Percentiles rank a stretch among this genome's conserved stretches.
Evolutionary conservation across 2,329 filamentous ascomycete species (phyloP).

Genomic region (Fusarium buxicola): DNA sequence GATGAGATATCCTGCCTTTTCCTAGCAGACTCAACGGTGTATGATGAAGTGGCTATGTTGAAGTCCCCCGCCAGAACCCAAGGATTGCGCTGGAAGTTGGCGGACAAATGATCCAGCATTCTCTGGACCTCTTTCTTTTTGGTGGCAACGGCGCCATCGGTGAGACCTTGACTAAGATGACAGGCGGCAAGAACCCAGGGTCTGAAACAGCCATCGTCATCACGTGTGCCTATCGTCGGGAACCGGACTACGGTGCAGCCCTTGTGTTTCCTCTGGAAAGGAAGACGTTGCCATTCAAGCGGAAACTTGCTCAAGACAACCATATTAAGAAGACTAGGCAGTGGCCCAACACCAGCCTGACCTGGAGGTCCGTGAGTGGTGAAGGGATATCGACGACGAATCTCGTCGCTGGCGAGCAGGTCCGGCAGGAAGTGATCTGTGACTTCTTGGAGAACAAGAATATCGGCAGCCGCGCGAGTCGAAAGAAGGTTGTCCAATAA

Average conservation of each 20-base stretch:
- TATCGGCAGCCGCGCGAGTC: slow-evolving; percentile 56
- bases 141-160: slow-evolving; percentile 65
- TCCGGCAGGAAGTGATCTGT: slow-evolving; percentile 71
- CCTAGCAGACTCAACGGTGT: slow-evolving; percentile 65
- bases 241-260: slow-evolving; percentile 64
- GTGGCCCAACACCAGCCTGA: slow-evolving; percentile 63
- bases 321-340: slow-evolving; percentile 70
- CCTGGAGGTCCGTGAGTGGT: slow-evolving; percentile 67
- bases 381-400: slow-evolving; percentile 65
- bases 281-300: slow-evolving; percentile 67
- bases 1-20: slow-evolving; percentile 64
- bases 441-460: slow-evolving; percentile 70
- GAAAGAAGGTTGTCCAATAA: slow-evolving; percentile 60
- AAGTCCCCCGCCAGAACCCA: slow-evolving; percentile 73
- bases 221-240: slow-evolving; percentile 33
- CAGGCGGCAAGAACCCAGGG: slow-evolving; percentile 66
- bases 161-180: slow-evolving; percentile 71
- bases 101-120: slow-evolving; percentile 60
- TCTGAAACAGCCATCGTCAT: slow-evolving; percentile 37
- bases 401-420: slow-evolving; percentile 59
- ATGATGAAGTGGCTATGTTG: slow-evolving; percentile 70
- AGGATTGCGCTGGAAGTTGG: slow-evolving; percentile 56
- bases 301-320: slow-evolving; percentile 67
- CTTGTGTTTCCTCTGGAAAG: slow-evolving; percentile 68
- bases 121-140: slow-evolving; percentile 68